Percentiles rank a stretch among this genome's conserved stretches.
These are phyloP conservation scores for Bisporella sp. DNA, from an alignment of 2,329 filamentous ascomycete genomes.

Conservation along the genomic window DNA sequence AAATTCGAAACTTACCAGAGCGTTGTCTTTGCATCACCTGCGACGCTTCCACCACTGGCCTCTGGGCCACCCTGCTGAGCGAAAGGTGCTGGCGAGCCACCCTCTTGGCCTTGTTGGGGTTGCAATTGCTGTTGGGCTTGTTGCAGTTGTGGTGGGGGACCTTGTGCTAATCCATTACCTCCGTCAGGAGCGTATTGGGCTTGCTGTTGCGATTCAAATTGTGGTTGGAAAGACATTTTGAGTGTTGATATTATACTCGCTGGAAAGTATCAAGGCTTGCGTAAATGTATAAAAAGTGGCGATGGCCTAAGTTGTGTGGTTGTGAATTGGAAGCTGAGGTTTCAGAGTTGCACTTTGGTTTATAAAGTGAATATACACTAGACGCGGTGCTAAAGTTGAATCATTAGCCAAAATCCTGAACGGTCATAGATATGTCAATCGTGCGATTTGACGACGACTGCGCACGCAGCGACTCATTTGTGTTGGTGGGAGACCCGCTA, in stretches of 20 bases:
- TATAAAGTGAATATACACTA: too few relatives aligned
- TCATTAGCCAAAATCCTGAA: too few relatives aligned
- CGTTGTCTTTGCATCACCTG: constrained; percentile 47
- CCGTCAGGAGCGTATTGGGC: constrained; percentile 43
- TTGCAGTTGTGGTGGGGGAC: constrained; percentile 30
- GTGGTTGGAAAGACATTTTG: constrained; percentile 58
- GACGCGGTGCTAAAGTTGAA: too few relatives aligned
- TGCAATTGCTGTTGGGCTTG: constrained; percentile 30
- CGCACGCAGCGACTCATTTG: too few relatives aligned
- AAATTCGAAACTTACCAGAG: constrained; percentile 38
- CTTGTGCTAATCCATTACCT: constrained; percentile 28
- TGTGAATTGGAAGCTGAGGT: too few relatives aligned
- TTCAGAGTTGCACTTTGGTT: too few relatives aligned
- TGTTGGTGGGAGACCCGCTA: too few relatives aligned
- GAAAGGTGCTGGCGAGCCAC: constrained; percentile 46
- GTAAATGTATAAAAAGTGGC: too few relatives aligned
- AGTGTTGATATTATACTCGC: constrained; percentile 17
- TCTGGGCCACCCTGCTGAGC: constrained; percentile 33
- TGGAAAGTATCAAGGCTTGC: not conserved
- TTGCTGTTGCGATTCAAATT: constrained; percentile 50
- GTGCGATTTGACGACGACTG: too few relatives aligned
- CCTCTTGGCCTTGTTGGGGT: constrained; percentile 50
- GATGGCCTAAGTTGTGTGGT: too few relatives aligned
- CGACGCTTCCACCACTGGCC: constrained; percentile 28
- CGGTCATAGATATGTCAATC: too few relatives aligned